A percentile compares a stretch with the other conserved stretches of the same genome.
phyloP scores from a whole-genome alignment of 192 early-diverging fungal species.

The Nowakowskiella sp. region DNA sequence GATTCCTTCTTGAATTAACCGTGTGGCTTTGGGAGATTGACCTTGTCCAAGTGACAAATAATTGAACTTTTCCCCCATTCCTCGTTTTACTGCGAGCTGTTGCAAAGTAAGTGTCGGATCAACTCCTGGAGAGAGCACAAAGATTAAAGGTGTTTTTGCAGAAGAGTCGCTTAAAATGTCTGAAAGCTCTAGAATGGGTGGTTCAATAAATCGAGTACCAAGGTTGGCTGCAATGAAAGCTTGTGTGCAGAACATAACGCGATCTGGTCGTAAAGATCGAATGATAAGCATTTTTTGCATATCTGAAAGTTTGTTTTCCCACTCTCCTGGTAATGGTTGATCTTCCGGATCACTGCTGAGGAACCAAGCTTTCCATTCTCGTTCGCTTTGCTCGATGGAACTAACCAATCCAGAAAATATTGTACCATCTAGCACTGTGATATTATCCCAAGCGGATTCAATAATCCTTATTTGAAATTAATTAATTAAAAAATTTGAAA shows the following conservation, averaged over 20 bases:
- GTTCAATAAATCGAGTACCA: slow-evolving; percentile 49
- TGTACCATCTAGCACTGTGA: slow-evolving; percentile 43
- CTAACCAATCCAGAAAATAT: slow-evolving; percentile 46
- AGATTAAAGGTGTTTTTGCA: slow-evolving; percentile 47
- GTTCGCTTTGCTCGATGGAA: slow-evolving; percentile 51
- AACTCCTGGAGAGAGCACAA: slow-evolving; percentile 58
- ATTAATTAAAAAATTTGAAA: slow-evolving; percentile 4
- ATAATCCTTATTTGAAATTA: slow-evolving; percentile 37
- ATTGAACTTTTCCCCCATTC: slow-evolving; percentile 43
- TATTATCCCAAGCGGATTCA: slow-evolving; percentile 52
- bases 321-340: slow-evolving; percentile 46
- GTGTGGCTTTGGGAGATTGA: slow-evolving; percentile 53
- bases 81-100: slow-evolving; percentile 40
- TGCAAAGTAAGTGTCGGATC: slow-evolving; percentile 40
- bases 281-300: slow-evolving; percentile 54
- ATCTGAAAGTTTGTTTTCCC: slow-evolving; percentile 58
- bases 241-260: slow-evolving; percentile 50
- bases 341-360: slow-evolving; percentile 50
- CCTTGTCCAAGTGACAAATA: slow-evolving; percentile 56
- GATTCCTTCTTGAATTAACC: slow-evolving; percentile 50
- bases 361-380: slow-evolving; percentile 57
- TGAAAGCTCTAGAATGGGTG: slow-evolving; percentile 46
- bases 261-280: slow-evolving; percentile 45
- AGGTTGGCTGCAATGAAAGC: slow-evolving; percentile 49
- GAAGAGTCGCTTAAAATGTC: slow-evolving; percentile 51